phyloP scores from a whole-genome alignment of 2,329 filamentous ascomycete genomes.

The Periglandula ipomoeae region DNA sequence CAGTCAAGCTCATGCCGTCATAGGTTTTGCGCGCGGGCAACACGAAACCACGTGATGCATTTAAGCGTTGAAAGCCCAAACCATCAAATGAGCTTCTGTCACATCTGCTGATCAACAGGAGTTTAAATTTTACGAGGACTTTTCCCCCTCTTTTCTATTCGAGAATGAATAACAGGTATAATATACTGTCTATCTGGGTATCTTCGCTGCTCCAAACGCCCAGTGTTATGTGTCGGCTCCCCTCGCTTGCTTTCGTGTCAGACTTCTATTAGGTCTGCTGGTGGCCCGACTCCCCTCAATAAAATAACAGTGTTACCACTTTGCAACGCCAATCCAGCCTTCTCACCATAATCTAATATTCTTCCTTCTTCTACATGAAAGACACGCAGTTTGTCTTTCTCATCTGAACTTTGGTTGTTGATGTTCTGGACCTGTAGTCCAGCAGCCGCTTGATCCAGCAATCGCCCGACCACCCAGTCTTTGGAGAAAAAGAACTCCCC shows the following conservation, averaged over 20 bases:
- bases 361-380: slow-evolving; percentile 90
- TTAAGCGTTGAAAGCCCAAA: too few relatives aligned
- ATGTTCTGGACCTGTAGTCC: slow-evolving; percentile 72
- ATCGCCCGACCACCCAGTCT: slow-evolving; percentile 83
- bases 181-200: neutral
- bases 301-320: slow-evolving; percentile 88
- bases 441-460: slow-evolving; percentile 70
- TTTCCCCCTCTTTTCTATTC: neutral
- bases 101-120: too few relatives aligned
- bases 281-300: slow-evolving; percentile 74
- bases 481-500: slow-evolving; percentile 72
- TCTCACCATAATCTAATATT: slow-evolving; percentile 79
- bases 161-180: neutral
- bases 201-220: neutral
- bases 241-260: slow-evolving; percentile 6
- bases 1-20: slow-evolving; percentile 15
- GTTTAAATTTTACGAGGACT: too few relatives aligned
- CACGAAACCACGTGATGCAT: slow-evolving; percentile 21
- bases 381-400: slow-evolving; percentile 72
- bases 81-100: too few relatives aligned
- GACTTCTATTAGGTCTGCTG: slow-evolving; percentile 59
- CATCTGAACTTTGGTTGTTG: slow-evolving; percentile 68
- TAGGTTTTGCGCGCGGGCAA: slow-evolving; percentile 15
- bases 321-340: slow-evolving; percentile 62
- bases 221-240: neutral